phyloP scores from a whole-genome alignment of 2,329 filamentous ascomycete species.

The Trichoderma asperellum region DNA sequence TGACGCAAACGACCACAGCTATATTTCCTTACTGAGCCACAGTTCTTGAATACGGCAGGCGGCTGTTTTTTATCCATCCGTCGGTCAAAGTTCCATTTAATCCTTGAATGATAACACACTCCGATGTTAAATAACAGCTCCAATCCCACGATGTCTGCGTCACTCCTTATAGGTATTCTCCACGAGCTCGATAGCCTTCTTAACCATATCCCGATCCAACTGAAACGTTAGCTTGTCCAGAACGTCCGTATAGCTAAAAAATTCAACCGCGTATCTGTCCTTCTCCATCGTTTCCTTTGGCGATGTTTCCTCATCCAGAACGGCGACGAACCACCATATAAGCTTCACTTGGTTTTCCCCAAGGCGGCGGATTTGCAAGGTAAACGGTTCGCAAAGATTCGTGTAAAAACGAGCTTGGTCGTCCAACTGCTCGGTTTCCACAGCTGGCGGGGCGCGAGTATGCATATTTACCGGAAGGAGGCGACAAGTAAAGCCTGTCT shows the following conservation, averaged over 20 bases:
- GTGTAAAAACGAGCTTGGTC: slow-evolving; percentile 33
- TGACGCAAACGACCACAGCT: too few relatives aligned
- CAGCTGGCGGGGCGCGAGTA: background rate
- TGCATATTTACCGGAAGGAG: slow-evolving; percentile 10
- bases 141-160: background rate
- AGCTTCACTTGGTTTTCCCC: slow-evolving; percentile 22
- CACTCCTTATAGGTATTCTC: slow-evolving; percentile 5
- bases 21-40: too few relatives aligned
- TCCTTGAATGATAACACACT: background rate
- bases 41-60: too few relatives aligned
- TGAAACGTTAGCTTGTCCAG: slow-evolving; percentile 26
- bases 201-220: slow-evolving; percentile 25
- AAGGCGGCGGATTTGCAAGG: slow-evolving; percentile 23
- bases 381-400: slow-evolving; percentile 30
- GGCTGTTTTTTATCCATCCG: too few relatives aligned
- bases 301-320: background rate
- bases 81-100: background rate
- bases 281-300: background rate
- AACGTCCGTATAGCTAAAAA: slow-evolving; percentile 25
- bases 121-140: background rate
- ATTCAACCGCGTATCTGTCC: slow-evolving; percentile 24
- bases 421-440: slow-evolving; percentile 3
- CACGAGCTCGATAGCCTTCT: slow-evolving; percentile 24
- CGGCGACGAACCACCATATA: slow-evolving; percentile 30
- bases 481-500: slow-evolving; percentile 26